Conservation (phyloP, 352 stramenopile species). For the Phytophthora rubi region DNA sequence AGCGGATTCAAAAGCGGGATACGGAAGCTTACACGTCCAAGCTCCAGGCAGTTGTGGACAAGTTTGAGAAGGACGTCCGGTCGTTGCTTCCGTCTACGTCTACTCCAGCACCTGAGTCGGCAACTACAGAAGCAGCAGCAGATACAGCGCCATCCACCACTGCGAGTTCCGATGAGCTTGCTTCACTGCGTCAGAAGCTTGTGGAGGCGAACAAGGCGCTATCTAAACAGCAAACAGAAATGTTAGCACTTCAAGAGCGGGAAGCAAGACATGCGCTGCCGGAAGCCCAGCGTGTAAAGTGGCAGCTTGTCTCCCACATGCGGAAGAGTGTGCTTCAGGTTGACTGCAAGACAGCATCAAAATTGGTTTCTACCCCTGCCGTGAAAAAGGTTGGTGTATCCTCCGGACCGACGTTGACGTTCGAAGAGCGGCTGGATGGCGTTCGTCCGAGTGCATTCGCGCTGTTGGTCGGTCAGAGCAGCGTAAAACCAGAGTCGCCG, state of each 20-base stretch:
- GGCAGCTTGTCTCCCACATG: slow-evolving; percentile 64
- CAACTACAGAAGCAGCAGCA: slow-evolving; percentile 9
- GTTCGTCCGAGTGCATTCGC: slow-evolving; percentile 68
- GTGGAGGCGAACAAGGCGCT: slow-evolving; percentile 72
- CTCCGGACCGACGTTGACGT: slow-evolving; percentile 29
- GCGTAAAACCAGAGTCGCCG: slow-evolving; percentile 32
- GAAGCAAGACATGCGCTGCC: slow-evolving; percentile 66
- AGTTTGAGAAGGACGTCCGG: slow-evolving; percentile 63
- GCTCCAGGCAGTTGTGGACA: slow-evolving; percentile 62
- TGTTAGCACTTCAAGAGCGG: slow-evolving; percentile 68
- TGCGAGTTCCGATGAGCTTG: slow-evolving; percentile 54
- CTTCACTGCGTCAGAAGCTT: slow-evolving; percentile 63
- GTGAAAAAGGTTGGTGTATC: slow-evolving; percentile 26
- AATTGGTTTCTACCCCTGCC: slow-evolving; percentile 6
- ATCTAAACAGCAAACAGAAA: slow-evolving; percentile 66
- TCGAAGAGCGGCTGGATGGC: slow-evolving; percentile 70
- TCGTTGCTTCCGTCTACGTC: slow-evolving; percentile 43
- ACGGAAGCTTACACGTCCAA: slow-evolving; percentile 45
- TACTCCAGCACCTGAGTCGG: slow-evolving; percentile 2
- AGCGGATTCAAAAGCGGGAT: slow-evolving; percentile 52
- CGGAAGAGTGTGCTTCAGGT: slow-evolving; percentile 70
- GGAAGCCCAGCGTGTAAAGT: slow-evolving; percentile 71
- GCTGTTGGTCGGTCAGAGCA: slow-evolving; percentile 60
- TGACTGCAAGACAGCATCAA: slow-evolving; percentile 52
- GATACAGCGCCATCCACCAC: slow-evolving; percentile 8